phyloP scores from a whole-genome alignment of 2,329 filamentous ascomycete species.

The Akanthomyces uredinophilus region DNA sequence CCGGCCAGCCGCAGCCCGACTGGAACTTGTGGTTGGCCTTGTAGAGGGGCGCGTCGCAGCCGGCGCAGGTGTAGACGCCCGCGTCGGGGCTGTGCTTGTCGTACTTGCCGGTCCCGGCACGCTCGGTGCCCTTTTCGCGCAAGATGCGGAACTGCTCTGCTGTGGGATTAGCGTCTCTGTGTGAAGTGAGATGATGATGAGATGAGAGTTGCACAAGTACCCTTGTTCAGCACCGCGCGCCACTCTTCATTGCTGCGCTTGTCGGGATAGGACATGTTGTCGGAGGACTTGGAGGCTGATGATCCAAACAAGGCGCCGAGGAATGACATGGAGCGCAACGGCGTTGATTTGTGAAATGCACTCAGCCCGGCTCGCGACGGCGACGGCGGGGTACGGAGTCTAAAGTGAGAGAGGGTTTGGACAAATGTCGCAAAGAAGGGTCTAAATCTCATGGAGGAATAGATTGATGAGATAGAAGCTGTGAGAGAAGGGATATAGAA shows the following conservation, averaged over 20 bases:
- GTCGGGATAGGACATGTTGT: slow-evolving; percentile 73
- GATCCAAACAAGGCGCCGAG: slow-evolving; percentile 69
- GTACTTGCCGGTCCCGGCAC: slow-evolving; percentile 72
- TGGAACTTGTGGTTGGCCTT: slow-evolving; percentile 93
- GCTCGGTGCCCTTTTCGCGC: slow-evolving; percentile 86
- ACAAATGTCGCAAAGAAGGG: slow-evolving; percentile 43
- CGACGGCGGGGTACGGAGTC: slow-evolving; percentile 27
- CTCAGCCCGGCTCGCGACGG: slow-evolving; percentile 7
- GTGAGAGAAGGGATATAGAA: background rate
- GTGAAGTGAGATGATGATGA: background rate
- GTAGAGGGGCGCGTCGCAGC: slow-evolving; percentile 83
- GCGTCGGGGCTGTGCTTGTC: slow-evolving; percentile 75
- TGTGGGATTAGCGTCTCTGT: slow-evolving; percentile 10
- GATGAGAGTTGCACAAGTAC: slow-evolving; percentile 27
- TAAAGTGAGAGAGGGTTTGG: slow-evolving; percentile 40
- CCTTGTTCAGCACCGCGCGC: slow-evolving; percentile 71
- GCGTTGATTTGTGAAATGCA: slow-evolving; percentile 23
- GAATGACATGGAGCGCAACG: slow-evolving; percentile 65
- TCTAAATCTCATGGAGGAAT: slow-evolving; percentile 45
- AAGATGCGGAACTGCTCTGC: slow-evolving; percentile 93
- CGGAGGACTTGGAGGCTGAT: slow-evolving; percentile 48
- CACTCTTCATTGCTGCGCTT: slow-evolving; percentile 79
- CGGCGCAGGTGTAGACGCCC: slow-evolving; percentile 84
- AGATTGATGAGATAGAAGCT: background rate
- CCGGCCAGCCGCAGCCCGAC: slow-evolving; percentile 94